Evolutionary conservation across 2,329 filamentous ascomycete genomes (phyloP).

Genomic region (Proliferodiscus dingleyae): DNA sequence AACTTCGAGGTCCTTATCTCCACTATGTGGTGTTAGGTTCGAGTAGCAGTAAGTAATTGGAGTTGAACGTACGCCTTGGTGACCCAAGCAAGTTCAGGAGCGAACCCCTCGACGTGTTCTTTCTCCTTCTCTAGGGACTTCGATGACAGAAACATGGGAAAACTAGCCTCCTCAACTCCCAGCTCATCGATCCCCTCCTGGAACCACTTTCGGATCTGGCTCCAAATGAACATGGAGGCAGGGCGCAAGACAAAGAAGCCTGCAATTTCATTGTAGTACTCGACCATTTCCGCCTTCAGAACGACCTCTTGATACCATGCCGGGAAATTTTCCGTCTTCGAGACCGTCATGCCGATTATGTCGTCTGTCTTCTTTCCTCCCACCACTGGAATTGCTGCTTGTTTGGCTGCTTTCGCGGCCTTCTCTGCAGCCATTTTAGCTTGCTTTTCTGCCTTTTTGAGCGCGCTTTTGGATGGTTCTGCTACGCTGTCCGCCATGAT

Average conservation of each 20-base stretch:
- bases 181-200: constrained; percentile 76
- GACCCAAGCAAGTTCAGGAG: constrained; percentile 85
- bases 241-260: constrained; percentile 91
- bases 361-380: constrained; percentile 58
- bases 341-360: constrained; percentile 82
- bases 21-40: constrained; percentile 46
- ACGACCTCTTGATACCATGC: constrained; percentile 98
- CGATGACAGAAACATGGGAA: constrained; percentile 90
- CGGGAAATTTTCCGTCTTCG: constrained; percentile 81
- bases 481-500: constrained; percentile 24
- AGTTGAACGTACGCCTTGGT: constrained; percentile 63
- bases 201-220: constrained; percentile 62
- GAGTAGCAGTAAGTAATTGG: constrained; percentile 5
- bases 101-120: constrained; percentile 98
- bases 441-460: constrained; percentile 63
- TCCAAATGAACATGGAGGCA: constrained; percentile 63
- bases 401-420: constrained; percentile 57
- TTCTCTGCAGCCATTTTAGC: constrained; percentile 57
- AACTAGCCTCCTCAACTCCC: constrained; percentile 93
- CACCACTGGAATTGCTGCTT: constrained; percentile 46
- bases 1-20: constrained; percentile 87
- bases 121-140: constrained; percentile 79
- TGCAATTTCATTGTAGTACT: constrained; percentile 91
- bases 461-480: constrained; percentile 54
- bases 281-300: constrained; percentile 93